A percentile compares a stretch with the other conserved stretches of the same genome.
Conservation (phyloP, 257 asterid species). For the Salvia hispanica region DNA sequence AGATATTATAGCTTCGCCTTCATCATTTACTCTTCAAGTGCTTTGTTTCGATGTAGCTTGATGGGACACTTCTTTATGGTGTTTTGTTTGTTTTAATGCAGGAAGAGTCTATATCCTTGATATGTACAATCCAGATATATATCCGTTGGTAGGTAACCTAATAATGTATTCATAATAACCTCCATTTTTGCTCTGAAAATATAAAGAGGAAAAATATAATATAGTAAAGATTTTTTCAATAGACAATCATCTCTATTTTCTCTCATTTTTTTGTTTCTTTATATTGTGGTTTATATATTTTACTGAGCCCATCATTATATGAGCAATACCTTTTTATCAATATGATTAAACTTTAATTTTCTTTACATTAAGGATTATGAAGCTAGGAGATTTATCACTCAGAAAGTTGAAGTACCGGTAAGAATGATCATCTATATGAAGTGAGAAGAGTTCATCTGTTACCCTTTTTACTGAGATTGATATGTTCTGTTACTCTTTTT, state of each 20-base stretch:
- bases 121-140: constrained; percentile 89
- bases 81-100: constrained; percentile 42
- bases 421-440: constrained; percentile 30
- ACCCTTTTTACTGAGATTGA: constrained; percentile 14
- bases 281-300: not conserved
- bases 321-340: not conserved
- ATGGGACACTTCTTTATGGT: constrained; percentile 11
- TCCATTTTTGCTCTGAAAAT: constrained; percentile 21
- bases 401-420: constrained; percentile 81
- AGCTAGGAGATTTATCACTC: constrained; percentile 75
- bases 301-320: constrained; percentile 8
- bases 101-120: constrained; percentile 94
- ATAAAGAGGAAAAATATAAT: constrained; percentile 12
- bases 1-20: constrained; percentile 29
- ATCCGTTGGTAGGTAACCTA: constrained; percentile 75
- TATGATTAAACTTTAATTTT: constrained; percentile 6
- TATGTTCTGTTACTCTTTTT: constrained; percentile 26
- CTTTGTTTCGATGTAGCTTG: constrained; percentile 11
- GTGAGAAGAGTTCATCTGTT: constrained; percentile 9
- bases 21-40: constrained; percentile 23
- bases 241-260: not conserved
- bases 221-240: constrained; percentile 1
- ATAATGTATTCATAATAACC: constrained; percentile 8
- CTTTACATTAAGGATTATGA: constrained; percentile 60
- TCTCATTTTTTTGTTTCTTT: not conserved